Percentiles rank a stretch among this genome's conserved stretches.
phyloP scores from a whole-genome alignment of 73 alveolate species.

The Symbiodinium pilosum region DNA sequence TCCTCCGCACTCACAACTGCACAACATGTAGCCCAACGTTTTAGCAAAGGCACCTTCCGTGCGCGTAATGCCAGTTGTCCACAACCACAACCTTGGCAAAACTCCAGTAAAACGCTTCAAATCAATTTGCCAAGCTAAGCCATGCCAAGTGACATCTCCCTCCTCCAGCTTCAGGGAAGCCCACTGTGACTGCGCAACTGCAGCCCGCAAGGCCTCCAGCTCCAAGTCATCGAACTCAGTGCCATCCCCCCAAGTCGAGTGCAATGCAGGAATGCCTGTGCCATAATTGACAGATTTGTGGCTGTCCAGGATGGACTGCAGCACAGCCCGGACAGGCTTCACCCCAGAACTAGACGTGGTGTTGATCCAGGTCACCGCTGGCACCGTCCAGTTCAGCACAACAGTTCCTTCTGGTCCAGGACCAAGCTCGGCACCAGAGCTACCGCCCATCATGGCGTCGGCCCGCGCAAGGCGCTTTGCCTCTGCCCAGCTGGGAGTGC shows the following conservation, averaged over 20 bases:
- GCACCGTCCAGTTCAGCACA: constrained; percentile 29
- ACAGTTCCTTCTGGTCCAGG: neutral
- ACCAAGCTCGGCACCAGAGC: neutral
- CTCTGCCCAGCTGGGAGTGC: neutral
- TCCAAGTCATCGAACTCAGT: constrained; percentile 6
- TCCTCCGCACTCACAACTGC: too few relatives aligned
- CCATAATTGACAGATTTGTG: constrained; percentile 4
- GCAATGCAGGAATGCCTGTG: constrained; percentile 17
- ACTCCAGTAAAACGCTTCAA: neutral
- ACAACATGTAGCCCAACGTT: too few relatives aligned
- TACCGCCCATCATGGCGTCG: neutral
- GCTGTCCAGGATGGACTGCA: constrained; percentile 21
- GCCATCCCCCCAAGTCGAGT: constrained; percentile 53
- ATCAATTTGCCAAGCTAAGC: neutral
- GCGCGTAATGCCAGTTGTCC: constrained; percentile 78
- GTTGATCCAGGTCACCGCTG: constrained; percentile 48
- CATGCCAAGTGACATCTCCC: neutral
- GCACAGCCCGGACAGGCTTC: neutral
- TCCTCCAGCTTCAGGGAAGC: neutral
- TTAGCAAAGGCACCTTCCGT: constrained; percentile 19
- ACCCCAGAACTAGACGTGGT: neutral
- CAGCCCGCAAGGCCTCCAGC: neutral
- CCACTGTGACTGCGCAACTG: neutral
- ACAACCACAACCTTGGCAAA: constrained; percentile 14
- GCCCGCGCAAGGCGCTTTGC: neutral